A percentile compares a stretch with the other conserved stretches of the same genome.
These are phyloP conservation scores for Orobanche coerulescens DNA, from an alignment of 257 asterid species.

Conservation along the genomic window DNA sequence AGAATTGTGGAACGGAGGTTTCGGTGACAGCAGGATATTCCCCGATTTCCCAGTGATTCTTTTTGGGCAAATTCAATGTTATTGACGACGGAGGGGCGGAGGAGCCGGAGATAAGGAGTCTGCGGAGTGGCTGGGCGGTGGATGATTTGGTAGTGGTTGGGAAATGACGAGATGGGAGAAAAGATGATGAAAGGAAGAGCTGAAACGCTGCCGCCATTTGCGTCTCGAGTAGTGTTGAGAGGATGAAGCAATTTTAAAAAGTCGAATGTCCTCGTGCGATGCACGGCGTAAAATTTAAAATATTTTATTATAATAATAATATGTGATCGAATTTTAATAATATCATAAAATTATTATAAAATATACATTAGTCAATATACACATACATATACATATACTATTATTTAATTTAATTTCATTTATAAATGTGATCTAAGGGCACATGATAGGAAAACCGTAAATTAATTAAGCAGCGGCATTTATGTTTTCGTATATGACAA, in stretches of 20 bases:
- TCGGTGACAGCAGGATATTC: constrained; percentile 52
- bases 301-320: too few species aligned
- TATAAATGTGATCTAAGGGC: too few species aligned
- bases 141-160: constrained; percentile 14
- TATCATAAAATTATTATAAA: too few species aligned
- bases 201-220: constrained; percentile 30
- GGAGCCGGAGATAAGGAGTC: constrained; percentile 23
- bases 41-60: constrained; percentile 66
- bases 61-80: constrained; percentile 25
- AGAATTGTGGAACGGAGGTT: constrained; percentile 29
- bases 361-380: too few species aligned
- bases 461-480: too few species aligned
- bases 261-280: too few species aligned
- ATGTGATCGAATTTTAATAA: too few species aligned
- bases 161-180: constrained; percentile 30
- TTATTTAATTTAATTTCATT: too few species aligned
- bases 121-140: constrained; percentile 25
- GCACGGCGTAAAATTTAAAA: too few species aligned
- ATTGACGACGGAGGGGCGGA: constrained; percentile 22
- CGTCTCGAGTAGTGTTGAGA: not conserved
- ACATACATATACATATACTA: too few species aligned
- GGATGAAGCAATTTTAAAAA: constrained; percentile 13
- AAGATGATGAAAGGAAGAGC: constrained; percentile 46
- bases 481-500: too few species aligned
- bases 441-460: too few species aligned